These are phyloP conservation scores for Ophiostoma triangulosporum DNA, from an alignment of 2,329 filamentous ascomycete genomes.

Conservation along the genomic window DNA sequence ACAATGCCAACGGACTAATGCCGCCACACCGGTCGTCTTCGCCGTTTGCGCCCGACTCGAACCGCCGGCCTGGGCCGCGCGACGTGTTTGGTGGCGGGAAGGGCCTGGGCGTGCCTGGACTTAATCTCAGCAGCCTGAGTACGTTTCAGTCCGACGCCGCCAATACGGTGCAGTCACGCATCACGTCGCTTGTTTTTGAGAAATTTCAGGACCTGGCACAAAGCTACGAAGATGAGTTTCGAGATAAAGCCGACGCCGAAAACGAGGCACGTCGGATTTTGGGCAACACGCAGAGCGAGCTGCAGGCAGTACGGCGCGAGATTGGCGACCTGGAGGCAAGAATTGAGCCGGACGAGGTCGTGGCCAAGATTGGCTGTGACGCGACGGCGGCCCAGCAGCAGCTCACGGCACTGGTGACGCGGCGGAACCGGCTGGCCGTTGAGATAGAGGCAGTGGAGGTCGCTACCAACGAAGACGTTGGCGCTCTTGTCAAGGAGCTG, in stretches of 20 bases:
- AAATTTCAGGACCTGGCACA: slow-evolving; percentile 58
- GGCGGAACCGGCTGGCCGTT: slow-evolving; percentile 39
- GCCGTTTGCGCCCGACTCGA: slow-evolving; percentile 50
- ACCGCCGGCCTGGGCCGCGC: slow-evolving; percentile 39
- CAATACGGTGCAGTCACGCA: slow-evolving; percentile 54
- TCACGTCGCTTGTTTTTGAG: slow-evolving; percentile 55
- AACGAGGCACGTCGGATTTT: slow-evolving; percentile 54
- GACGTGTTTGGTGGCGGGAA: slow-evolving; percentile 25
- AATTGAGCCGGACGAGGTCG: slow-evolving; percentile 41
- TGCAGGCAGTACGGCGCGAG: slow-evolving; percentile 45
- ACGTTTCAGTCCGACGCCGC: slow-evolving; percentile 50
- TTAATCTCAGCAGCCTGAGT: slow-evolving; percentile 15
- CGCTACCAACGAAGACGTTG: slow-evolving; percentile 12
- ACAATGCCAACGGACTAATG: background rate
- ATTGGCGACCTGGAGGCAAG: slow-evolving; percentile 42
- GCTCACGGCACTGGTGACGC: slow-evolving; percentile 23
- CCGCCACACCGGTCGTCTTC: slow-evolving; percentile 61
- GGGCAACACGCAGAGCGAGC: slow-evolving; percentile 53
- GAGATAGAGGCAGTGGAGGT: slow-evolving; percentile 33
- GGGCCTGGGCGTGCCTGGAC: slow-evolving; percentile 21
- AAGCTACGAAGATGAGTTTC: slow-evolving; percentile 61
- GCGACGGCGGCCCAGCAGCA: slow-evolving; percentile 30
- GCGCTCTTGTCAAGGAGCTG: slow-evolving; percentile 27
- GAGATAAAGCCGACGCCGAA: slow-evolving; percentile 58
- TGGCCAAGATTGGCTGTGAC: slow-evolving; percentile 36